Evolutionary conservation across 148 eudicot species (phyloP), one percentile per base, ranked within the genome.

Genomic region (Amaranthus hypochondriacus): DNA sequence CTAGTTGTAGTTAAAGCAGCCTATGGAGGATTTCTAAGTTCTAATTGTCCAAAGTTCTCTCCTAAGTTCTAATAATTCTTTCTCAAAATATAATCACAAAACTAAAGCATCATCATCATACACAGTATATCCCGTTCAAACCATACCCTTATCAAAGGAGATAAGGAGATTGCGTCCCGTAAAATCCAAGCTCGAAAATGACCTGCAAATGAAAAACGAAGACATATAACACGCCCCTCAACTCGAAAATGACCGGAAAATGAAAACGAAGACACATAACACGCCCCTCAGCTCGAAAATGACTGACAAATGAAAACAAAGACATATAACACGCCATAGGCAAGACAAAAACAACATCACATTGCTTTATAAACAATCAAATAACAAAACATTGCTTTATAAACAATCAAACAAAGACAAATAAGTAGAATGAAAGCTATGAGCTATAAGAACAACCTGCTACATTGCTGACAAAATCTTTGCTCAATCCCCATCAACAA

Each of bases 391-490:
- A 18, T 18, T 18, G 18, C 18, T 18, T 18, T 18, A 18, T 18
- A 18, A 18, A 18, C 18, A 21, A 18, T 47, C 10, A 15, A 47
- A 68, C 39, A 68, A 18, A 18, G 18, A 7, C 18, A 18, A 4
- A 62, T 3, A 48, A 55, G 42, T 18, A 72, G 60, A 18, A 18
- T 18, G 18, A 18, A 18, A 18, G 44, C 66, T 71, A 42, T 9
- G 58, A 75, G 13, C 54, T 43, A 72, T 8, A 73, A 47, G 6
- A 74, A 81, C 64, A 7, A 85, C 88, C 88, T 83, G 84, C 88
- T 85, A 68, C 88, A 85, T 57, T 85, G 88, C 79, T 85, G 88
- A 74, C 88, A 85, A 78, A 85, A 85, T 59, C 88, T 78, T 66
- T 83, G 84, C 75, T 85, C 84, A 74, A 80, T 62, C 48, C 48